A percentile compares a stretch with the other conserved stretches of the same genome.
phyloP scores from a whole-genome alignment of 2,329 filamentous ascomycete species.

The Aspergillus sp. region DNA sequence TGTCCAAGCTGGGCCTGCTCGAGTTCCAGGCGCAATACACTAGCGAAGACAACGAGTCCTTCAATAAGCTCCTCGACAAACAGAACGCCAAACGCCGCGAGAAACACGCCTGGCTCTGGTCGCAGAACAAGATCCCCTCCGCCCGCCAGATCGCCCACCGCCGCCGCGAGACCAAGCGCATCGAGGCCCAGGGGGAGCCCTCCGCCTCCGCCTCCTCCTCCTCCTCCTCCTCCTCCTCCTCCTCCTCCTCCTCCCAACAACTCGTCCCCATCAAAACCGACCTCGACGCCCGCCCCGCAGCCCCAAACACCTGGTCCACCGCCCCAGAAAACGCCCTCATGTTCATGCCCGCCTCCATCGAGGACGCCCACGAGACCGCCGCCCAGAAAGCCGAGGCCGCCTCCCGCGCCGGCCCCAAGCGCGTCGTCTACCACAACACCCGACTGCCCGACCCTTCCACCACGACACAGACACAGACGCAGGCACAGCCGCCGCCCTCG shows the following conservation, averaged over 20 bases:
- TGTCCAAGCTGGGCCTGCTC: constrained; percentile 70
- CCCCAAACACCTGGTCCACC: constrained; percentile 72
- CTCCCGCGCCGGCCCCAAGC: constrained; percentile 73
- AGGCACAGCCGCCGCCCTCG: constrained; percentile 60
- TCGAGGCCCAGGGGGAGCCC: constrained; percentile 63
- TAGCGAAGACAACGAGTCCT: constrained; percentile 96
- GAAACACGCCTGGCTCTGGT: constrained; percentile 87
- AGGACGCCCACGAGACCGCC: constrained; percentile 56
- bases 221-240: background rate
- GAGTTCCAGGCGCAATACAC: constrained; percentile 92
- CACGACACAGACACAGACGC: constrained; percentile 21
- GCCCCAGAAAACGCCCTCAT: constrained; percentile 80
- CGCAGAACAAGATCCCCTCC: constrained; percentile 74
- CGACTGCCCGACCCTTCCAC: constrained; percentile 56
- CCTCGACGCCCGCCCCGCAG: constrained; percentile 69
- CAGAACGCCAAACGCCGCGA: constrained; percentile 82
- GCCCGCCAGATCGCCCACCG: constrained; percentile 59
- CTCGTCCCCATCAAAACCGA: constrained; percentile 61
- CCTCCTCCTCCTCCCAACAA: constrained; percentile 29
- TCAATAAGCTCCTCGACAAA: constrained; percentile 86
- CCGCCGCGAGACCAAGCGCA: constrained; percentile 63
- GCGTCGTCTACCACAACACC: constrained; percentile 80
- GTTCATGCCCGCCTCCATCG: constrained; percentile 60
- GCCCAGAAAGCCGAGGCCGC: constrained; percentile 66
- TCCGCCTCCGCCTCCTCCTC: constrained; percentile 45